Base-by-base conservation (phyloP, 768 basidiomycete genomes). In the Leccinellum luteum region DNA sequence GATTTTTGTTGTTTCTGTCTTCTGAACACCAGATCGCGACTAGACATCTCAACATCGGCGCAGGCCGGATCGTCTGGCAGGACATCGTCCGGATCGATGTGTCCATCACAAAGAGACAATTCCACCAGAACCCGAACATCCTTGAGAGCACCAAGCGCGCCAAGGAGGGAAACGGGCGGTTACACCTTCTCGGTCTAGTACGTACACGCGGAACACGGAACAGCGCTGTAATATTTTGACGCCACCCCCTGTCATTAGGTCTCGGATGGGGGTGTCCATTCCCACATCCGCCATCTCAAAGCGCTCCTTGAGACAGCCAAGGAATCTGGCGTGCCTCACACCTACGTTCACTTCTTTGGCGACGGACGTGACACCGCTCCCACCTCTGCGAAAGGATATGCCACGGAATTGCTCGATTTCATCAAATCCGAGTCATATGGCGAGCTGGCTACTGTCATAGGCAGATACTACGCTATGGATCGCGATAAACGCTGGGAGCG, bases 191-290 rank as follows among this genome's bases (percentile, higher is more conserved):
- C 52, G 94, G 94, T 58, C 78, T 96, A 67, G 90, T 95, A 69
- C 53, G 82, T 74, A 47, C 2, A 19, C 23, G 19, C 23, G 45
- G n/a, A n/a, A 35, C 32, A 13, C 19, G 31, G 7, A 9, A 13
- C 12, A 55, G 35, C 41, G 28, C 17, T 27, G 30, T 34, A 6
- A 10, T 30, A 21, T 14, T 6, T 43, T 68, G 54, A 68, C 44
- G 10, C 13, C n/a, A 12, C 4, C n/a, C n/a, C n/a, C n/a, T 27
- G 27, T 15, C 23, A 7, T 3, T 63, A 94, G 91, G 79, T 94
- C 52, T 97, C 94, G 14, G 94, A 98, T 63, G 94, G 94, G 30
- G 94, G 94, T 64, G 94, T 97, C n/a, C 95, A 96, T 76, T 96
- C 95, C 1, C 94, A 96, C 73, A 96, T 92, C 70, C 82, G 73